phyloP scores from a whole-genome alignment of 139 green algal genomes.

The Trebouxia sp. region DNA sequence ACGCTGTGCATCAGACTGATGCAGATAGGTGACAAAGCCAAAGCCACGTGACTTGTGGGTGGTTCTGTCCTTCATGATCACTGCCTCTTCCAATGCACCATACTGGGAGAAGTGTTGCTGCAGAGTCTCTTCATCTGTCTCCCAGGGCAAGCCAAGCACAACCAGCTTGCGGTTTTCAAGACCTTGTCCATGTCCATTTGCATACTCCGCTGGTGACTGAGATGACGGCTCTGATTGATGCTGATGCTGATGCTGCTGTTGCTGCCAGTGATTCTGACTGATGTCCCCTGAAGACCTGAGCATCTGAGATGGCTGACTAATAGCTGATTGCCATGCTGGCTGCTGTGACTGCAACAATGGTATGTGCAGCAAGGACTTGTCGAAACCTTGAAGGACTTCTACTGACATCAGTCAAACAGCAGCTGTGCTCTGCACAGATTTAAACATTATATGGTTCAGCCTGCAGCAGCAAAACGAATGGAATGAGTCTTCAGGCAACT shows the following conservation, averaged over 20 bases:
- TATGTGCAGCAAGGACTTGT: conserved; percentile 1
- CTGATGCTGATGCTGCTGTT: conserved; percentile 10
- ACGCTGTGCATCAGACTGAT: conserved; percentile 45
- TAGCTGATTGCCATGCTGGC: background rate
- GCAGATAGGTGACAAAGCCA: conserved; percentile 73
- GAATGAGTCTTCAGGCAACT: too few relatives aligned
- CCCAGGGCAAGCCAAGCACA: conserved; percentile 77
- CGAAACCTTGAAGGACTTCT: conserved; percentile 11
- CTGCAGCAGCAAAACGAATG: background rate
- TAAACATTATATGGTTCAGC: too few relatives aligned
- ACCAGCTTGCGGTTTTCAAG: conserved; percentile 57
- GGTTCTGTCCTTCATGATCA: conserved; percentile 80
- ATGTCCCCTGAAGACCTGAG: background rate
- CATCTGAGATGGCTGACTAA: background rate
- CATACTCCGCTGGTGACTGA: too few relatives aligned
- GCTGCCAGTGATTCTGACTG: background rate
- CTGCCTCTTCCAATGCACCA: conserved; percentile 60
- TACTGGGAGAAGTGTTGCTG: conserved; percentile 76
- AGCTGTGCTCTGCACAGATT: background rate
- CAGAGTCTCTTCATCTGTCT: conserved; percentile 75
- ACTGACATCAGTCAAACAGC: conserved; percentile 9
- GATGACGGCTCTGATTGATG: too few relatives aligned
- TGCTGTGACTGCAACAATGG: conserved; percentile 6
- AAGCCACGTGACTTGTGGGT: conserved; percentile 60
- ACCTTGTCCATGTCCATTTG: too few relatives aligned